Evolutionary conservation across 2,329 filamentous ascomycete genomes (phyloP).

Genomic region (Stachybotrys elegans): DNA sequence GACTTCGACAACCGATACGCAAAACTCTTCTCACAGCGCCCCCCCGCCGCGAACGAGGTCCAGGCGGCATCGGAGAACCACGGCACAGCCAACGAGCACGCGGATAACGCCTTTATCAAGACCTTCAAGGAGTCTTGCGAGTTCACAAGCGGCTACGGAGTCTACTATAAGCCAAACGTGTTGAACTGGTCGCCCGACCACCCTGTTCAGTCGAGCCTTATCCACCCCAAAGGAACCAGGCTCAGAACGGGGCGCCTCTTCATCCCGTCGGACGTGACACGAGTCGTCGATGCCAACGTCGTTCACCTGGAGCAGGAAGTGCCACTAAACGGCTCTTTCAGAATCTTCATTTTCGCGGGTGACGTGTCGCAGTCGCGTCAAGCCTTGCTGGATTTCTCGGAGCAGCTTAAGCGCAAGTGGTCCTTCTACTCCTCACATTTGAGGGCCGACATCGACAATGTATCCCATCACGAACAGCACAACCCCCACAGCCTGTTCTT

Average conservation of each 20-base stretch:
- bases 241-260: constrained; percentile 72
- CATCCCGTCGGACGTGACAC: constrained; percentile 74
- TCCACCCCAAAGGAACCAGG: constrained; percentile 60
- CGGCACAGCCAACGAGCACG: constrained; percentile 20
- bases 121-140: constrained; percentile 89
- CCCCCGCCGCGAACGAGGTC: constrained; percentile 68
- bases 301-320: constrained; percentile 89
- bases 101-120: constrained; percentile 78
- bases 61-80: constrained; percentile 51
- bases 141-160: constrained; percentile 89
- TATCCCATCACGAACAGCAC: constrained; percentile 74
- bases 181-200: constrained; percentile 80
- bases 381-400: constrained; percentile 67
- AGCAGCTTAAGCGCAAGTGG: constrained; percentile 55
- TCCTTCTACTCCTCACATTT: constrained; percentile 70
- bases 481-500: constrained; percentile 83
- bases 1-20: constrained; percentile 87
- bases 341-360: constrained; percentile 83
- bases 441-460: constrained; percentile 53
- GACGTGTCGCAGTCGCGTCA: constrained; percentile 50
- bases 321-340: constrained; percentile 81
- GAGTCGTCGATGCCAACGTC: constrained; percentile 82
- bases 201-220: constrained; percentile 63
- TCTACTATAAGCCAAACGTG: constrained; percentile 75
- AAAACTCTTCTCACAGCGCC: constrained; percentile 78